Base-by-base conservation (phyloP, 2,329 filamentous ascomycete species). In the Penicillium sp. region DNA sequence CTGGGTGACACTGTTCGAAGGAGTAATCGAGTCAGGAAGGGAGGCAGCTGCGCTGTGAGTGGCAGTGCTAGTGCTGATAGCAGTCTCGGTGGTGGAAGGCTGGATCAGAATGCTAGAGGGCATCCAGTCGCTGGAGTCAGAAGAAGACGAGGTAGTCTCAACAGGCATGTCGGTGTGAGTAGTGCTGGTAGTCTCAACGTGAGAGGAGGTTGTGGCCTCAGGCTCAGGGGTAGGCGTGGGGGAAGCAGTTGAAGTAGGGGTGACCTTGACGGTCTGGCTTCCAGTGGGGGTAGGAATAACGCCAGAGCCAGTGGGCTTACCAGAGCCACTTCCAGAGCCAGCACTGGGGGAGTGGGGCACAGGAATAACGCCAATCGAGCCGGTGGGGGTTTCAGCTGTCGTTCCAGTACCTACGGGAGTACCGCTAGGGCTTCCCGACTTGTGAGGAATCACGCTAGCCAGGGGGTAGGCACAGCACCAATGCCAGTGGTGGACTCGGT, bases 11-110 rank as follows among this genome's bases (percentile, higher is more conserved):
- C 84, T 83, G 55, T 83, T 81, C 42, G 86, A 84, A 9, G 92
- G 91, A 27, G 87, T 85, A 63, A 97, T 93, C 44, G 90, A 84
- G 67, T 85, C 86, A 21, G 92, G 92, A 57, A 96, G 81, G 35
- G 81, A 80, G 0, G 85, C 84, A 0, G 90, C 88, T 2, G 80
- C 79, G 26, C 76, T 80, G 8, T 77, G 69, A 29, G 73, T 67
- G 19, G 50, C 42, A 48, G 57, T 23, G 66, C 60, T 66, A 60
- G 80, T 70, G 67, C 25, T n/a, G 61, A 59, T 21, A 59, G 60
- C 46, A 56, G n/a, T 29, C 25, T 52, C 49, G 11, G 50, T 29
- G 7, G 37, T 44, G 26, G 48, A 39, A 37, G 42, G 50, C 42
- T 33, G 42, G 23, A 65, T 55, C 14, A 67, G 59, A 54, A 67